Conservation (phyloP, 345 rosid species). For the Heritiera fomes region DNA sequence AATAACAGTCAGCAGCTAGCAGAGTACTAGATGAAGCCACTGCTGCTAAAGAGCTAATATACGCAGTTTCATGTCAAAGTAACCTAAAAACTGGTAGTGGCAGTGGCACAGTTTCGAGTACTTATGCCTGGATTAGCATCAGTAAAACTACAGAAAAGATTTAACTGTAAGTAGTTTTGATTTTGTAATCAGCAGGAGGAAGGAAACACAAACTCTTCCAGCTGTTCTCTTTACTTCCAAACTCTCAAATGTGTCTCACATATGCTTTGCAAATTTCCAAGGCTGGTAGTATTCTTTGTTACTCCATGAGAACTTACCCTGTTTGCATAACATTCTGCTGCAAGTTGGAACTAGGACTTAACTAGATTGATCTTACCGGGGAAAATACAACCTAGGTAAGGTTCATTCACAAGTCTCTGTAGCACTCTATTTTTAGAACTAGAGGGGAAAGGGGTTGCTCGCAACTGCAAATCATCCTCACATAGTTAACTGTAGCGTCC, state of each 20-base stretch:
- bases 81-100: neutral
- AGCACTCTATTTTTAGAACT: neutral
- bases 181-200: too few species aligned
- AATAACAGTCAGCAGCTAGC: neutral
- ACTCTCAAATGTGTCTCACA: too few species aligned
- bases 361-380: neutral
- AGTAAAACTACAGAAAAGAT: too few species aligned
- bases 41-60: neutral
- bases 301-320: too few species aligned
- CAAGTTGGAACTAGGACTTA: neutral
- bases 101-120: neutral
- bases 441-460: neutral
- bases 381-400: neutral
- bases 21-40: neutral
- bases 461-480: neutral
- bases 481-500: too few species aligned
- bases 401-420: neutral
- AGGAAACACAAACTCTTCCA: too few species aligned
- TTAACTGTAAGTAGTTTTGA: too few species aligned
- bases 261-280: too few species aligned
- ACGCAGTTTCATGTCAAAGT: neutral
- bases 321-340: neutral
- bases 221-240: too few species aligned
- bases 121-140: neutral
- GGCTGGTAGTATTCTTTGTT: too few species aligned